phyloP scores from a whole-genome alignment of 2,329 filamentous ascomycete species.

The Arthroderma uncinatum region DNA sequence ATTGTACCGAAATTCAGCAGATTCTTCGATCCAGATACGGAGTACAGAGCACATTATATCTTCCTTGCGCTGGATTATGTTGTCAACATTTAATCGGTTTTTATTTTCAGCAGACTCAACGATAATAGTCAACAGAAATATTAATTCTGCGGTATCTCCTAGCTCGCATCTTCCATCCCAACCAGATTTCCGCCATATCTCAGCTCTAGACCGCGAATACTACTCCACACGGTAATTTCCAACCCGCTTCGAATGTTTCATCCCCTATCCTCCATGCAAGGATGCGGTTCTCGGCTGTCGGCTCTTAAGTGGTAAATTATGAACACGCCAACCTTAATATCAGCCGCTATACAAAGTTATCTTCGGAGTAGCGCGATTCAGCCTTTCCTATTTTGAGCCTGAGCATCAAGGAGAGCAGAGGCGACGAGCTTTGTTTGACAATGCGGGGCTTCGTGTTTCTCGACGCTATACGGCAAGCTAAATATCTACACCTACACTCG shows the following conservation, averaged over 20 bases:
- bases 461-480: neutral
- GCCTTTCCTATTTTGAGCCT: too few species aligned
- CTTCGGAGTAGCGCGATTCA: neutral
- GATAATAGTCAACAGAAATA: neutral
- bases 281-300: neutral
- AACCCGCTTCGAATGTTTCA: neutral
- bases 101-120: neutral
- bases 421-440: neutral
- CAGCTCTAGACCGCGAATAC: neutral
- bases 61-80: neutral
- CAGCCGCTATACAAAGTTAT: neutral
- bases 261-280: neutral
- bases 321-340: neutral
- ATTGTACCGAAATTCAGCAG: too few species aligned
- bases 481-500: too few species aligned
- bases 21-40: too few species aligned
- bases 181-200: neutral
- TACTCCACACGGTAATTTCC: neutral
- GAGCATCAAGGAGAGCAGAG: neutral
- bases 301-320: neutral
- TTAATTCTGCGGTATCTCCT: neutral
- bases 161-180: neutral
- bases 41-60: too few species aligned
- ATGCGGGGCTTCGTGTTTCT: neutral
- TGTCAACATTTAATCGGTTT: neutral